phyloP scores from a whole-genome alignment of 306 rosid genomes.

The Quercus aquifolioides region DNA sequence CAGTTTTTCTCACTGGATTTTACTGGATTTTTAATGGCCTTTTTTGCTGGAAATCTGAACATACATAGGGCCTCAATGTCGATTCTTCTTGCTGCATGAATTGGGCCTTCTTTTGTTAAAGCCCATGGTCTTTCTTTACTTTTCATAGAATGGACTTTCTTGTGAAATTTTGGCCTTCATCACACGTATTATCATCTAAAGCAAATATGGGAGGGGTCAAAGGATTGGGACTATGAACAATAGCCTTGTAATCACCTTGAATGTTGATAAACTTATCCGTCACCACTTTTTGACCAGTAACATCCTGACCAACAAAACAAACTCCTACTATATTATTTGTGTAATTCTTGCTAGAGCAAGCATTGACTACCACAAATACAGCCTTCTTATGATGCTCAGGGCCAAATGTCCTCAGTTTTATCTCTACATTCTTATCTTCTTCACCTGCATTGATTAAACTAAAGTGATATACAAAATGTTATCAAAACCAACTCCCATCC shows the following conservation, averaged over 20 bases:
- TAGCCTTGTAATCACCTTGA: conserved; percentile 97
- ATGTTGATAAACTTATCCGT: conserved; percentile 96
- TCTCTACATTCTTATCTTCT: conserved; percentile 92
- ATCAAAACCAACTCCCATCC: conserved; percentile 20
- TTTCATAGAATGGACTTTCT: too few species aligned
- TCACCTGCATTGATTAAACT: conserved; percentile 75
- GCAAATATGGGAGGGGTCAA: conserved; percentile 99
- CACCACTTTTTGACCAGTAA: conserved; percentile 85
- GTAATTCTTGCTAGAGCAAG: conserved; percentile 95
- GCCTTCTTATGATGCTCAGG: conserved; percentile 58
- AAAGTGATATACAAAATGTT: conserved; percentile 27
- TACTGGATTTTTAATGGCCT: too few species aligned
- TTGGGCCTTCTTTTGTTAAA: too few species aligned
- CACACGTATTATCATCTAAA: conserved; percentile 84
- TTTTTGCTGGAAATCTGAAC: too few species aligned
- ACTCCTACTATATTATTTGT: conserved; percentile 81
- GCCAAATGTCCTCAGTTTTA: conserved; percentile 87
- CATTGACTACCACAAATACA: conserved; percentile 85
- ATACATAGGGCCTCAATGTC: too few species aligned
- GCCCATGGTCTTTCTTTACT: too few species aligned
- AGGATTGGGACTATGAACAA: conserved; percentile 88
- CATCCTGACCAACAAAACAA: conserved; percentile 99
- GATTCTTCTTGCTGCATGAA: too few species aligned
- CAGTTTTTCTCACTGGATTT: too few species aligned
- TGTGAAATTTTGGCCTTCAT: too few species aligned